Conservation (phyloP, 306 rosid genomes). For the Ceratonia siliqua region DNA sequence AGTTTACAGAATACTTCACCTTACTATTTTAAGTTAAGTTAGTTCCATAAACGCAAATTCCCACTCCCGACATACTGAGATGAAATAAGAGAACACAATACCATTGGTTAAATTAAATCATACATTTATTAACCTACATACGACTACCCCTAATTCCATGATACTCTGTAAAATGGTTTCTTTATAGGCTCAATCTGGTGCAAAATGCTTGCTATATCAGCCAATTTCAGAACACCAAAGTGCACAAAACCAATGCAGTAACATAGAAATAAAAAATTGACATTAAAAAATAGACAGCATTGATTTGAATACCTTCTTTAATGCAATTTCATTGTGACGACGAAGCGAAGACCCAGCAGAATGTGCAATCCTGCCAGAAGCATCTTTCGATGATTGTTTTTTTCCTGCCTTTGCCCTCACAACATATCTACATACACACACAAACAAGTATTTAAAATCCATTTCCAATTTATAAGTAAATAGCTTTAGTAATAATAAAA, state of each 20-base stretch:
- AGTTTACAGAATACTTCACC: neutral
- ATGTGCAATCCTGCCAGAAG: conserved; percentile 70
- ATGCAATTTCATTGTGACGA: conserved; percentile 78
- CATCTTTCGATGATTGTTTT: conserved; percentile 94
- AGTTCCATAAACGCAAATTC: neutral
- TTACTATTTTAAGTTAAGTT: neutral
- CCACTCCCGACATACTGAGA: conserved; percentile 10
- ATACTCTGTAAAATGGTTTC: neutral
- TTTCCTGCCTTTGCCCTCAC: conserved; percentile 96
- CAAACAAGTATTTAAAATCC: conserved; percentile 6
- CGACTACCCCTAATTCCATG: neutral
- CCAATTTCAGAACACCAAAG: conserved; percentile 20
- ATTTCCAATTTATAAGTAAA: neutral
- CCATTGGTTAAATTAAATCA: neutral
- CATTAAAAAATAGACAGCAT: conserved; percentile 5
- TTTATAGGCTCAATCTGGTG: neutral
- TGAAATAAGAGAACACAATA: neutral
- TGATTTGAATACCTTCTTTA: conserved; percentile 67
- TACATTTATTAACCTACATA: neutral
- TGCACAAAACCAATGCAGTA: neutral
- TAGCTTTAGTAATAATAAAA: neutral
- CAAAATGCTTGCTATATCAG: neutral
- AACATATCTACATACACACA: conserved; percentile 67
- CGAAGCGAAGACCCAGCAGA: conserved; percentile 98
- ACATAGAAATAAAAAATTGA: neutral